Base-by-base conservation (phyloP, 768 basidiomycete genomes). In the Suillus subalutaceus region DNA sequence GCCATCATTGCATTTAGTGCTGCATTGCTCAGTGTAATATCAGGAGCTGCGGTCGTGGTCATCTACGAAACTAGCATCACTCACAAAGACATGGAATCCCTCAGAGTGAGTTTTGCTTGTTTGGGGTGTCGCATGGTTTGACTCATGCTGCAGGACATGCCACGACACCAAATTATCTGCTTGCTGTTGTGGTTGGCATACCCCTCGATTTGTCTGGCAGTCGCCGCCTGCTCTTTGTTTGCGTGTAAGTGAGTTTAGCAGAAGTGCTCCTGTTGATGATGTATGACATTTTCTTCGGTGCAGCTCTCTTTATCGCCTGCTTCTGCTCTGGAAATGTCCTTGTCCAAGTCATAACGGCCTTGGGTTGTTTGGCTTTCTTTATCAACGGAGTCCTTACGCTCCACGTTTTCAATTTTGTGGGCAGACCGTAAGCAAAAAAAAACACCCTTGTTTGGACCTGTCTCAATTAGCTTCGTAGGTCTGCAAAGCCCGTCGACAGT, bases 21-120 rank as follows among this genome's bases (percentile, higher is more conserved):
- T 18, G 59, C 59, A 26, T 32, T 60, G 26, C 41, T 60, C 15
- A 43, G 59, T 20, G 59, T 60, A 18, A 60, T 60, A 60, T 43
- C 59, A 10, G 59, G 59, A 60, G 59, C 59, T 13, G 59, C 59
- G 5, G 26, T 60, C 26, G 18, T 60, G 18, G 6, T 60, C 15
- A 43, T 60, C 26, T 60, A 60, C 3, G 18, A 43, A 20, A 60
- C 59, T 43, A 30, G 40, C 40, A 9, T 6, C 18, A 30, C 26
- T 32, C 59, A 60, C 18, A 43, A 60, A 30, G 59, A 60, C 10
- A 60, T 60, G 41, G 18, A 20, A 41, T 18, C 0, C 10, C 59
- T 60, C 59, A 60, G 1, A 12, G 59, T 60, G 30, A 32, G 59
- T 41, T 52, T 18, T 30, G 18, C 18, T 60, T 43, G 6, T 60